Base-by-base conservation (phyloP, 2,329 filamentous ascomycete species). In the Fusarium sp. region DNA sequence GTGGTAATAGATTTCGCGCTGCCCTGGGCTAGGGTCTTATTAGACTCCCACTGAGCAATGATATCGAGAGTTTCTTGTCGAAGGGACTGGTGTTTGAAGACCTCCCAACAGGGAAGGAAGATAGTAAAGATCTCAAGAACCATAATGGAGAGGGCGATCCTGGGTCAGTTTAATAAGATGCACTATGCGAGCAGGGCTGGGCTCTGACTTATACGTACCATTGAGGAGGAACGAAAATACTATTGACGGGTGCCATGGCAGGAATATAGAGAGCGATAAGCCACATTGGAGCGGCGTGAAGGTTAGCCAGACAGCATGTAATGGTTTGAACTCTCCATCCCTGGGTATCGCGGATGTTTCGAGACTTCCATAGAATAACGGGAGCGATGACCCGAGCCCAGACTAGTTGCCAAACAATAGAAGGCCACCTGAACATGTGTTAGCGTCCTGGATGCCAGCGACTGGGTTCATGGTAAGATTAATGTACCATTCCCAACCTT, bases 251-350 rank as follows among this genome's bases (percentile, higher is more conserved):
- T 7, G 80, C 82, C 79, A 90, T 86, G 3, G 70, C 82, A 10
- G 87, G 84, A 3, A 83, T 82, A 63, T 87, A 84, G 4, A 88
- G 82, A 44, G 88, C 90, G 39, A 90, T 81, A 39, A 92, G 84
- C 88, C 89, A 92, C 81, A 92, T 85, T 0, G 91, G 90, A 4
- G 89, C 87, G 15, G 89, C 90, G 45, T 87, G 89, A 14, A 92
- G 83, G 59, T 65, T 49, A 66, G 68, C 33, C 35, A 35, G 22
- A 35, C 41, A n/a, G 74, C 84, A 87, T 15, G 78, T 80, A 42
- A 89, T 87, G 17, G 89, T 92, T 76, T 92, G 90, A 5, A 86
- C 75, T 12, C 89, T 84, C 90, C 90, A 92, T 54, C 89, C 87
- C 70, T 90, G 87, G 4, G 89, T 89, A 73, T 92, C 90, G 35